Conservation (phyloP, 345 rosid genomes). For the Eucalyptus victrix region DNA sequence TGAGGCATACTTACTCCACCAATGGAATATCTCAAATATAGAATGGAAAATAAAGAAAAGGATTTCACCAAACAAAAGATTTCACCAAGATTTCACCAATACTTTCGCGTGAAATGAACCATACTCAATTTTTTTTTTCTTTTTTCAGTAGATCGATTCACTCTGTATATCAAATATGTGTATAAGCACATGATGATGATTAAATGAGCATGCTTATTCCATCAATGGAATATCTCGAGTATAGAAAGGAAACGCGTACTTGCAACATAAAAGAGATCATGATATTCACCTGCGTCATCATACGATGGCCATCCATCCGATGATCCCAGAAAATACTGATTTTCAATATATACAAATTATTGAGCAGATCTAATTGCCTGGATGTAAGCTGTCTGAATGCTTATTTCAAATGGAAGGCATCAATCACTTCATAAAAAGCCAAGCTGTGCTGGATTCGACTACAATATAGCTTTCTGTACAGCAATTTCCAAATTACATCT, state of each 20-base stretch:
- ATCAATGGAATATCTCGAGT: no score
- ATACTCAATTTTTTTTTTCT: no score
- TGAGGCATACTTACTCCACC: neutral
- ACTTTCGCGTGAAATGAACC: no score
- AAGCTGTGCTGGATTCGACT: neutral
- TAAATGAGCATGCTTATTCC: no score
- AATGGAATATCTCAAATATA: neutral
- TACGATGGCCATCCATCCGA: neutral
- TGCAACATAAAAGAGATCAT: neutral
- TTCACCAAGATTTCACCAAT: no score
- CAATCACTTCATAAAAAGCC: neutral
- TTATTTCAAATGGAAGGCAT: neutral
- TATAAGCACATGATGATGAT: no score
- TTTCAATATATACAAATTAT: neutral
- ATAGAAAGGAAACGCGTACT: neutral
- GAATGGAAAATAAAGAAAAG: no score
- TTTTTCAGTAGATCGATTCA: no score
- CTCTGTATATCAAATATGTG: no score
- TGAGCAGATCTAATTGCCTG: neutral
- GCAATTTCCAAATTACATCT: neutral
- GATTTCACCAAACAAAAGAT: no score
- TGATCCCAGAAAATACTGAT: neutral
- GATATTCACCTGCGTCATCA: neutral
- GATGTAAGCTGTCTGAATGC: neutral
- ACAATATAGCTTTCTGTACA: neutral